Percentiles rank a stretch among this genome's conserved stretches.
Evolutionary conservation across 2,329 filamentous ascomycete genomes (phyloP).

Genomic region (Curvularia hawaiiensis): DNA sequence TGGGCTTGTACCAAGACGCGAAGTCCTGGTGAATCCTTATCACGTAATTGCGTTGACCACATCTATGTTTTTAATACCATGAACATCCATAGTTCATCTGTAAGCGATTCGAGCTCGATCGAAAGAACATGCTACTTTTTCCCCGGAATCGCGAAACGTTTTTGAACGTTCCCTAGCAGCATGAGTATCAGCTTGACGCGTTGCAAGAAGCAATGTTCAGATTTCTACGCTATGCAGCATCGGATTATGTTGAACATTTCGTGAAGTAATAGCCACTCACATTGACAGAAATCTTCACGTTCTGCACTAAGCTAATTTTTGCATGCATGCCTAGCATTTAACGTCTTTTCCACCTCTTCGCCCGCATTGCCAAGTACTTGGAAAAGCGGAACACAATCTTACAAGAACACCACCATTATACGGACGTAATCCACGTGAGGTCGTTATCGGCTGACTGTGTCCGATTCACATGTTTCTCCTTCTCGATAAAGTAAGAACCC

Average conservation of each 20-base stretch:
- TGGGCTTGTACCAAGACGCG: neutral
- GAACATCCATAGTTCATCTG: no score
- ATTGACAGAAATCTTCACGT: neutral
- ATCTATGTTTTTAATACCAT: neutral
- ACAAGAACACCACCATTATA: neutral
- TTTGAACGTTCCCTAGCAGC: neutral
- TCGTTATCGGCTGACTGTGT: neutral
- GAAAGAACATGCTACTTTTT: neutral
- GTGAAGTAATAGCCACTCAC: neutral
- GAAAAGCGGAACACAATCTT: neutral
- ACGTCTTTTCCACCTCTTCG: neutral
- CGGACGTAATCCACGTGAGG: neutral
- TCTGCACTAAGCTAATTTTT: neutral
- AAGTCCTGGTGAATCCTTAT: neutral
- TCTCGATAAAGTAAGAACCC: neutral
- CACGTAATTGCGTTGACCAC: no score
- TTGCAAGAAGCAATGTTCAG: neutral
- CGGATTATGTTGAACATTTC: neutral
- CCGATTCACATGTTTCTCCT: neutral
- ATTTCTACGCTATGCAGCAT: neutral
- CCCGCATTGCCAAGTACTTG: conserved; percentile 4
- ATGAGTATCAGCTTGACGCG: neutral
- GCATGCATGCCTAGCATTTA: neutral
- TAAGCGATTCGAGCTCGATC: neutral
- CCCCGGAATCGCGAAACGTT: neutral